These are phyloP conservation scores for Penicillium silybi DNA, from an alignment of 495 filamentous ascomycete genomes.

Conservation along the genomic window DNA sequence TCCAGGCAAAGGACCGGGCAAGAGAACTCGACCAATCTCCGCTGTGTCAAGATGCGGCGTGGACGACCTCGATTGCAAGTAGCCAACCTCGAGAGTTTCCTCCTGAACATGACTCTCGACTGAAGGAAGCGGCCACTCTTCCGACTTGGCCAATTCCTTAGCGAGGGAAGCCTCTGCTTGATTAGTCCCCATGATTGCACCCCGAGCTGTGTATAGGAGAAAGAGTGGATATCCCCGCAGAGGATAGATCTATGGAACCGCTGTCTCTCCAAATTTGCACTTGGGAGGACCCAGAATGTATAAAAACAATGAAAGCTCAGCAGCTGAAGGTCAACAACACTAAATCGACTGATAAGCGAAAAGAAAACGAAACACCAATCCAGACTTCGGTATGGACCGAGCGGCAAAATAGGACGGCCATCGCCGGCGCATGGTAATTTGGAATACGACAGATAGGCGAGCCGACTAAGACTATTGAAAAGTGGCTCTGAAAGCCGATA, in stretches of 20 bases:
- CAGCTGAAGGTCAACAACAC: neutral
- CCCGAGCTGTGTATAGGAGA: neutral
- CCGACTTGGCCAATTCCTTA: neutral
- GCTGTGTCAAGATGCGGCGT: neutral
- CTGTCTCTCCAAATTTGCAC: neutral
- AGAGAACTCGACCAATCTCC: neutral
- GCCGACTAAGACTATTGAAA: neutral
- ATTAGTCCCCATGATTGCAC: neutral
- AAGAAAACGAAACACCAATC: neutral
- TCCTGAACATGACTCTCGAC: neutral
- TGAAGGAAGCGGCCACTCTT: neutral
- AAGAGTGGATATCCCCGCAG: neutral
- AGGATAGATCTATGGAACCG: neutral
- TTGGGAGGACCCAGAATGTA: neutral
- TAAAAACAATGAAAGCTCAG: neutral
- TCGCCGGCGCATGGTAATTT: neutral
- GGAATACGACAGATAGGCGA: neutral
- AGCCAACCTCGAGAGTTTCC: neutral
- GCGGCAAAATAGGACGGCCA: conserved; percentile 1
- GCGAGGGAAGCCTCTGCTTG: neutral
- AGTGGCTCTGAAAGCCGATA: neutral
- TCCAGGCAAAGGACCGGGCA: neutral
- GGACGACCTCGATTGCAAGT: neutral
- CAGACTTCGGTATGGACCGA: neutral
- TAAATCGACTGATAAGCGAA: neutral